Percentiles rank a stretch among this genome's conserved stretches.
phyloP scores from a whole-genome alignment of 208 protist species.

The Porcisia hertigi region DNA sequence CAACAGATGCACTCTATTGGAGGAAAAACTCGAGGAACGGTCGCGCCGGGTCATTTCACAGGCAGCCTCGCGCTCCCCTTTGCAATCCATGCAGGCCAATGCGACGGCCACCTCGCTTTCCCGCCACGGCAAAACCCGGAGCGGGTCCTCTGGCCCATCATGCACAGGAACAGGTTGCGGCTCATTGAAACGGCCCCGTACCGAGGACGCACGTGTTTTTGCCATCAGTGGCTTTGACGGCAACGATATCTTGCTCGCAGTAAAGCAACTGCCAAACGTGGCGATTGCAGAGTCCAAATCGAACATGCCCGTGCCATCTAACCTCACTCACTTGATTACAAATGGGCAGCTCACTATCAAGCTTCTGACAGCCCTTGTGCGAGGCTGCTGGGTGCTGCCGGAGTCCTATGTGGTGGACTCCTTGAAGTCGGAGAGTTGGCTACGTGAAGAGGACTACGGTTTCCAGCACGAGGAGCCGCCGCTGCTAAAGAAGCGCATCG shows the following conservation, averaged over 20 bases:
- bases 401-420: conserved; percentile 77
- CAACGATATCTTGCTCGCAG: conserved; percentile 48
- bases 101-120: conserved; percentile 16
- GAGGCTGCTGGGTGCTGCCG: conserved; percentile 87
- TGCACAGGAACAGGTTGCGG: conserved; percentile 2
- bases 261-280: conserved; percentile 76
- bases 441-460: conserved; percentile 70
- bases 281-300: conserved; percentile 82
- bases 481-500: conserved; percentile 65
- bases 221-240: conserved; percentile 87
- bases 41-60: conserved; percentile 54
- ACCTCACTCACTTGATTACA: conserved; percentile 87
- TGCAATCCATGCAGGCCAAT: conserved; percentile 37
- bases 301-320: conserved; percentile 80
- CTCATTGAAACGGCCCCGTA: conserved; percentile 64
- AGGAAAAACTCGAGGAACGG: conserved; percentile 72
- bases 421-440: conserved; percentile 51
- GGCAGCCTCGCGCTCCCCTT: conserved; percentile 23
- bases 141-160: conserved; percentile 35
- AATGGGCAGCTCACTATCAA: conserved; percentile 89
- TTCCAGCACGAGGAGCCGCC: conserved; percentile 85
- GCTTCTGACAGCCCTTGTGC: conserved; percentile 80
- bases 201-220: conserved; percentile 79
- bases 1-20: conserved; percentile 58
- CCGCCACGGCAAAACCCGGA: conserved; percentile 32